These are phyloP conservation scores for Penicillium macrosclerotiorum DNA, from an alignment of 495 filamentous ascomycete species.

Conservation along the genomic window DNA sequence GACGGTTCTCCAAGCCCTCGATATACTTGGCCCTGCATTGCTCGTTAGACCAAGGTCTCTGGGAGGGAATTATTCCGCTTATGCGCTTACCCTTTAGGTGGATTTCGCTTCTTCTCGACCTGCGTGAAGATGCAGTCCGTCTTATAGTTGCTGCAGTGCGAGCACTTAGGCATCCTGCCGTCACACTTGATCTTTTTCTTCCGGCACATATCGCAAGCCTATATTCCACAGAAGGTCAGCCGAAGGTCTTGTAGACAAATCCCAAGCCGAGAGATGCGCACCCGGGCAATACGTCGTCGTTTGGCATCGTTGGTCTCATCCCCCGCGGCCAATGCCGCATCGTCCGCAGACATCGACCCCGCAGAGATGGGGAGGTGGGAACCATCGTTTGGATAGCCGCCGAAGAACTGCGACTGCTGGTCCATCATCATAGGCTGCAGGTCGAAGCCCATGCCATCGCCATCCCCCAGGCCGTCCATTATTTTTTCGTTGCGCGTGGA, in stretches of 20 bases:
- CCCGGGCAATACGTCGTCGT: conserved; percentile 87
- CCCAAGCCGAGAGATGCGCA: conserved; percentile 33
- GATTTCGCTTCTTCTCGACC: conserved; percentile 97
- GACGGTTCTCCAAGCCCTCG: conserved; percentile 90
- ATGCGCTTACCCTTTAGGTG: conserved; percentile 84
- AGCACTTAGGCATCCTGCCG: conserved; percentile 90
- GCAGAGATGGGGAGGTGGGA: conserved; percentile 59
- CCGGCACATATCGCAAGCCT: conserved; percentile 98
- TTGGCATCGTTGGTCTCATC: conserved; percentile 78
- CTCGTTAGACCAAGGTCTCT: conserved; percentile 4
- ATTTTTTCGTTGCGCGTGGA: conserved; percentile 13
- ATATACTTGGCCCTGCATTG: conserved; percentile 86
- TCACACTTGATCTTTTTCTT: conserved; percentile 99
- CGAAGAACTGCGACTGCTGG: conserved; percentile 71
- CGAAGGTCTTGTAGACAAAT: background rate
- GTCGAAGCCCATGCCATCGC: conserved; percentile 42
- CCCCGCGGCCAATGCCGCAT: conserved; percentile 39
- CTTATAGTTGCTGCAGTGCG: conserved; percentile 97
- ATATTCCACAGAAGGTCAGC: background rate
- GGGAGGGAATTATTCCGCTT: background rate
- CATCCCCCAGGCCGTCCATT: conserved; percentile 46
- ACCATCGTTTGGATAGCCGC: conserved; percentile 58
- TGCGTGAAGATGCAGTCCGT: conserved; percentile 97
- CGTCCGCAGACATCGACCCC: conserved; percentile 63
- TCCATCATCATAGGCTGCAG: conserved; percentile 47